These are phyloP conservation scores for Cardiospermum halicacabum DNA, from an alignment of 345 rosid genomes.

Conservation along the genomic window DNA sequence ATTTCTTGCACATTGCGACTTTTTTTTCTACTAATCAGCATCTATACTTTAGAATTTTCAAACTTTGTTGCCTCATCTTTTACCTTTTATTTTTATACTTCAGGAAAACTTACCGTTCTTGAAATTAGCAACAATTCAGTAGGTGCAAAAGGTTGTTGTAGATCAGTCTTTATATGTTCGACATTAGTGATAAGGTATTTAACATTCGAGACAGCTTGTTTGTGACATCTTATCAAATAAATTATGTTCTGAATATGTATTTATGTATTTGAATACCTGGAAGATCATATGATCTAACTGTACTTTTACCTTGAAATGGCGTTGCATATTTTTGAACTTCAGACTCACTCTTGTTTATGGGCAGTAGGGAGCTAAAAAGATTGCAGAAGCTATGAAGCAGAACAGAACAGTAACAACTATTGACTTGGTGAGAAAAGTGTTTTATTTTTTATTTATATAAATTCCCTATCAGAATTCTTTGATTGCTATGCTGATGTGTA, in stretches of 20 bases:
- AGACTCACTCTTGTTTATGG: constrained; percentile 8
- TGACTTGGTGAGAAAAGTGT: constrained; percentile 65
- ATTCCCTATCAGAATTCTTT: constrained; percentile 12
- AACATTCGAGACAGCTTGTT: constrained; percentile 4
- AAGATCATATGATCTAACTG: neutral
- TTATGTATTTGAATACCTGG: neutral
- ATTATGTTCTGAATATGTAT: neutral
- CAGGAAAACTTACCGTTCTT: constrained; percentile 63
- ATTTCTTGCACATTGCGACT: too few species aligned
- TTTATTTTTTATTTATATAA: neutral
- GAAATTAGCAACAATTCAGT: constrained; percentile 95
- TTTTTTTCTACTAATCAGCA: constrained; percentile 11
- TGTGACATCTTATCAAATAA: neutral
- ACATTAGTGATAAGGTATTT: constrained; percentile 86
- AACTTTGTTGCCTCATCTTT: constrained; percentile 9
- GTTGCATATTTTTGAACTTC: neutral
- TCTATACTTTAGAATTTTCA: neutral
- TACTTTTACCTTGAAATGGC: constrained; percentile 1
- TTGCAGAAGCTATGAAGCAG: constrained; percentile 86
- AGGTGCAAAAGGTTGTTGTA: constrained; percentile 83
- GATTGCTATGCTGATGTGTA: constrained; percentile 23
- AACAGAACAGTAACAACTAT: constrained; percentile 65
- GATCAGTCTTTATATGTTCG: constrained; percentile 96
- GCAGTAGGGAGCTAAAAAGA: constrained; percentile 75
- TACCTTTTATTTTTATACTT: constrained; percentile 22